Base-by-base conservation (phyloP, 1,139 yeast species). In the Debaryomycetaceae sp. region DNA sequence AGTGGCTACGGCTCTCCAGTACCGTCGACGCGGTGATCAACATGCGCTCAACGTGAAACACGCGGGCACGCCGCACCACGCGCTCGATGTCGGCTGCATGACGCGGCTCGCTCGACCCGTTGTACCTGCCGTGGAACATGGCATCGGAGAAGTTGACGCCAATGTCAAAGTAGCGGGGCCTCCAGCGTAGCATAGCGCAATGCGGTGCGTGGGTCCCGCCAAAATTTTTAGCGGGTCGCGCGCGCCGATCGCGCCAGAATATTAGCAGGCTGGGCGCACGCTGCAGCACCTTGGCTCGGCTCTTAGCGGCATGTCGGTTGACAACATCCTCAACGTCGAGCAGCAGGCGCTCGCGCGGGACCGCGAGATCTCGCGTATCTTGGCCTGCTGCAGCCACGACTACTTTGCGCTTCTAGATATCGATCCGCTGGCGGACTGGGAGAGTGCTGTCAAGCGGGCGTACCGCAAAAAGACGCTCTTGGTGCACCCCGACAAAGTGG, bases 131-230 rank as follows among this genome's bases (percentile, higher is more conserved):
- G 30, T 68, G 71, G 53, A 85, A 93, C 89, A 89, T 91, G 8
- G 76, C 65, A 51, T 91, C 98, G 1, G 95, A 82, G 47, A 91
- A 71, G 52, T 91, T 91, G 43, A 88, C 85, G 2, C 93, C 95
- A 17, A 67, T 66, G 35, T 67, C 74, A 39, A 63, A 67, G 43
- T 66, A 67, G 29, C 64, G 53, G 23, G 73, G 73, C 44, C 48
- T 59, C 73, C 72, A 66, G n/a, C n/a, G n/a, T n/a, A n/a, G n/a
- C n/a, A n/a, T n/a, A n/a, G n/a, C n/a, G n/a, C n/a, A n/a, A n/a
- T n/a, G n/a, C n/a, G n/a, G n/a, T n/a, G n/a, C n/a, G n/a, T n/a
- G n/a, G n/a, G n/a, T n/a, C n/a, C n/a, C n/a, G n/a, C n/a, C n/a
- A n/a, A n/a, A n/a, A n/a, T n/a, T n/a, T n/a, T n/a, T n/a, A n/a